A percentile compares a stretch with the other conserved stretches of the same genome.
Evolutionary conservation across 2,329 filamentous ascomycete genomes (phyloP).

Genomic region (Hawksworthiomyces lignivorus): DNA sequence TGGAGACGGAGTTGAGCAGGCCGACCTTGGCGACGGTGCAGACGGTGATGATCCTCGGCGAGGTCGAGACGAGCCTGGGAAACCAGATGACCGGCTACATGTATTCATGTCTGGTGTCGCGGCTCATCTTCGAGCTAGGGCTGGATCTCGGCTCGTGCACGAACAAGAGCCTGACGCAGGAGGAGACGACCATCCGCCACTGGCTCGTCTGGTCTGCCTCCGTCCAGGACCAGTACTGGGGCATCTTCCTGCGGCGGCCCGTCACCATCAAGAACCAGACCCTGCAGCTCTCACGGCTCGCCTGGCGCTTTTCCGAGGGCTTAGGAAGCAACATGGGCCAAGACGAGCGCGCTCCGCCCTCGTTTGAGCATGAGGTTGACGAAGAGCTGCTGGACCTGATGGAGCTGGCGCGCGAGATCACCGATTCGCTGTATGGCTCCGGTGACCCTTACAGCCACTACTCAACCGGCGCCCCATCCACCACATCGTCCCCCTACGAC

Average conservation of each 20-base stretch:
- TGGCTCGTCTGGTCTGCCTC: constrained; percentile 12
- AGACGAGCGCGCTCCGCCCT: neutral
- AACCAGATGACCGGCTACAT: constrained; percentile 13
- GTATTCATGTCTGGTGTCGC: constrained; percentile 10
- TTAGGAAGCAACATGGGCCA: neutral
- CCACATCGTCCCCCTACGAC: neutral
- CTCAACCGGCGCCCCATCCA: no score
- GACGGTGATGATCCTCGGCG: constrained; percentile 10
- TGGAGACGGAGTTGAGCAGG: constrained; percentile 6
- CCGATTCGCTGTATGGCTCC: constrained; percentile 10
- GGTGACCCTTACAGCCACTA: neutral
- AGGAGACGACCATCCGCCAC: constrained; percentile 9
- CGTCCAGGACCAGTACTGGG: constrained; percentile 12
- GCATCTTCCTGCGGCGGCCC: constrained; percentile 7
- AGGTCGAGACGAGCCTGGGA: constrained; percentile 9
- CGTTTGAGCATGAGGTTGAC: constrained; percentile 10
- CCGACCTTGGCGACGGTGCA: constrained; percentile 10
- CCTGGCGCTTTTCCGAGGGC: constrained; percentile 5
- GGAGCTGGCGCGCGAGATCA: constrained; percentile 9
- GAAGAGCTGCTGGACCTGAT: constrained; percentile 11
- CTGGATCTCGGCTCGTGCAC: constrained; percentile 7
- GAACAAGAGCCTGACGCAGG: constrained; percentile 2
- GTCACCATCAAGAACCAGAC: constrained; percentile 9
- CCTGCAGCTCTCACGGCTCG: constrained; percentile 8
- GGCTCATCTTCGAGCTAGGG: constrained; percentile 10